Evolutionary conservation across 257 asterid genomes (phyloP), one percentile per base, ranked within the genome.

Genomic region (Nicotiana tabacum): DNA sequence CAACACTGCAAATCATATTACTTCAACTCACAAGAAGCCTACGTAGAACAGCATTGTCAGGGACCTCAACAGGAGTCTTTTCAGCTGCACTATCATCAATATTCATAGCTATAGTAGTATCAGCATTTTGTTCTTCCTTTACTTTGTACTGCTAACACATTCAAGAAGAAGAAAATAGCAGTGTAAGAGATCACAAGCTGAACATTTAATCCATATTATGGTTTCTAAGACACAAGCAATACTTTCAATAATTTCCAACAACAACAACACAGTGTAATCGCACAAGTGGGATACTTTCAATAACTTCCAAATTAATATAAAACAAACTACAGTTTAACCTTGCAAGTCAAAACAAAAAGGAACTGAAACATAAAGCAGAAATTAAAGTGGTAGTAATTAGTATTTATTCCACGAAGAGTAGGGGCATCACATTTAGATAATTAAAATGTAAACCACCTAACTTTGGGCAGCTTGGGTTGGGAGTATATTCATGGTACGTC

Each of bases 21-120:
- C 85, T 78, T 87, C 76, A 90, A 94, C 99, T 96, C 96, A 96
- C 99, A 90, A 94, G 97, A 93, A 96, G 99, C 91, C 90, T 94
- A 91, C 91, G 90, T 70, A 96, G 85, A 85, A 94, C 98, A 82
- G 72, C 84, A 81, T 96, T 93, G 85, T 91, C 95, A 2, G 89
- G 37, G 78, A 51, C 83, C 85, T 85, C 90, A 86, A 48, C 89
- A 18, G 95, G 90, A 80, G 86, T 78, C 12, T 90, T 83, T 84
- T 90, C 95, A 74, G 32, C 89, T 35, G 85, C 87, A 43, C 85
- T 65, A 66, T 33, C 72, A 82, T 88, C 86, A 77, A 82, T 48
- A 83, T 87, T 90, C 17, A 76, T 62, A 35, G 88, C 88, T 83
- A 88, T 77, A 68, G 69, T 89, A 53, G 81, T 66, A 74, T 48